Evolutionary conservation across 306 rosid species (phyloP).

Genomic region (Chamaecrista fasciculata): DNA sequence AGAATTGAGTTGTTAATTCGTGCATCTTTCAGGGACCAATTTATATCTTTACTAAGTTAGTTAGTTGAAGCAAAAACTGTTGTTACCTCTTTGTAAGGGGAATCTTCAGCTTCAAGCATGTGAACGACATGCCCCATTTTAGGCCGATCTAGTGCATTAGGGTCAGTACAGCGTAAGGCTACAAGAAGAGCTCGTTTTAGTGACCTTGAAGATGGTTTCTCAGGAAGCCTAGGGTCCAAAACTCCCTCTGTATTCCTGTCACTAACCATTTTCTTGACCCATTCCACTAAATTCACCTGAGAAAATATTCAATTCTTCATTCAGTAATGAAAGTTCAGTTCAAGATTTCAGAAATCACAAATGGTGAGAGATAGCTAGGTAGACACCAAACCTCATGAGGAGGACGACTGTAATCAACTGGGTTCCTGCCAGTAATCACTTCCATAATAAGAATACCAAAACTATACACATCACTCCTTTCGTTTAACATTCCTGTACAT

Average conservation of each 20-base stretch:
- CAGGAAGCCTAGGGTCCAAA: slow-evolving; percentile 75
- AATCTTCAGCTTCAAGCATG: slow-evolving; percentile 93
- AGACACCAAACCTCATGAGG: slow-evolving; percentile 77
- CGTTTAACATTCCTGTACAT: slow-evolving; percentile 90
- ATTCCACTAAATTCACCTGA: slow-evolving; percentile 84
- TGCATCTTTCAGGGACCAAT: no score
- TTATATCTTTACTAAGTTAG: no score
- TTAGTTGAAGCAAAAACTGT: slow-evolving; percentile 22
- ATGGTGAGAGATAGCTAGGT: neutral
- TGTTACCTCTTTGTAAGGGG: slow-evolving; percentile 67
- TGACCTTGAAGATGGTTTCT: slow-evolving; percentile 75
- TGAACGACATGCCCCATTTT: slow-evolving; percentile 88
- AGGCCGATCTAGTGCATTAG: slow-evolving; percentile 77
- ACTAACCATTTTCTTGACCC: slow-evolving; percentile 89
- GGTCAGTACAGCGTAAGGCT: slow-evolving; percentile 83
- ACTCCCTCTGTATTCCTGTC: slow-evolving; percentile 76
- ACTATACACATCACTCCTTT: slow-evolving; percentile 81
- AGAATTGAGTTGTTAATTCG: no score
- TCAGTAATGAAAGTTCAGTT: slow-evolving; percentile 15
- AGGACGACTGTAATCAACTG: slow-evolving; percentile 78
- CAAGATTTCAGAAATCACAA: no score
- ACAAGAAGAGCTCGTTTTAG: slow-evolving; percentile 84
- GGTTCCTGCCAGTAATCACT: slow-evolving; percentile 85
- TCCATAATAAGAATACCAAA: slow-evolving; percentile 94
- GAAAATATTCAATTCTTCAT: slow-evolving; percentile 26